Conservation (phyloP, 2,329 filamentous ascomycete genomes). For the Alternaria burnsii region DNA sequence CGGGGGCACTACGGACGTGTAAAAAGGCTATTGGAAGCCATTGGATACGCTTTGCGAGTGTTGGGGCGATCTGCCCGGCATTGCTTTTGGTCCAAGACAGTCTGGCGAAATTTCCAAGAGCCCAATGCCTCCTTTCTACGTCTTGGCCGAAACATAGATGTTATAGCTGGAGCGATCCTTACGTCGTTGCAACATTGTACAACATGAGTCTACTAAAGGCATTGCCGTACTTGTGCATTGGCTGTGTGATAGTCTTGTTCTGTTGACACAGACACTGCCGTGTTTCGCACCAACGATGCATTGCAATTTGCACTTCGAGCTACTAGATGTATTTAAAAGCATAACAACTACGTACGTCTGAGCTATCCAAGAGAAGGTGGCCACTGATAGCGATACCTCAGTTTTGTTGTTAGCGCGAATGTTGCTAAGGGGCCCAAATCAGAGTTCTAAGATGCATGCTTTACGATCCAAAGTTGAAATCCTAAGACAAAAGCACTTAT, state of each 20-base stretch:
- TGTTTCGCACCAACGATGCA: not conserved
- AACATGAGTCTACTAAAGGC: not conserved
- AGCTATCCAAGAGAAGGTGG: accelerated
- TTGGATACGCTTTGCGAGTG: not conserved
- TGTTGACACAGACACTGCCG: not conserved
- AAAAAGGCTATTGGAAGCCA: not conserved
- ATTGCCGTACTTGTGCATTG: not conserved
- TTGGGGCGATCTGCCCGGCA: not conserved
- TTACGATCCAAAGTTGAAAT: not conserved
- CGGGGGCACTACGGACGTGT: not conserved
- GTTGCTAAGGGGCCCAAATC: not conserved
- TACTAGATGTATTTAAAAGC: not conserved
- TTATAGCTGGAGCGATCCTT: too few species aligned
- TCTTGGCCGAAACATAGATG: not conserved
- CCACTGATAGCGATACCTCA: not conserved
- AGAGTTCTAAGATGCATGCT: not conserved
- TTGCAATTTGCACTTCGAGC: not conserved
- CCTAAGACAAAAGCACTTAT: not conserved
- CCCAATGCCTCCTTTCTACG: not conserved
- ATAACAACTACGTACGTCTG: not conserved
- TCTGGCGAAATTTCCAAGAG: not conserved
- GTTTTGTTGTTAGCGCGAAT: not conserved
- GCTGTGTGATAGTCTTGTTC: not conserved
- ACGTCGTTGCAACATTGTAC: not conserved
- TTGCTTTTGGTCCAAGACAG: not conserved